Base-by-base conservation (phyloP, 768 basidiomycete species). In the Tremella fuciformis region DNA sequence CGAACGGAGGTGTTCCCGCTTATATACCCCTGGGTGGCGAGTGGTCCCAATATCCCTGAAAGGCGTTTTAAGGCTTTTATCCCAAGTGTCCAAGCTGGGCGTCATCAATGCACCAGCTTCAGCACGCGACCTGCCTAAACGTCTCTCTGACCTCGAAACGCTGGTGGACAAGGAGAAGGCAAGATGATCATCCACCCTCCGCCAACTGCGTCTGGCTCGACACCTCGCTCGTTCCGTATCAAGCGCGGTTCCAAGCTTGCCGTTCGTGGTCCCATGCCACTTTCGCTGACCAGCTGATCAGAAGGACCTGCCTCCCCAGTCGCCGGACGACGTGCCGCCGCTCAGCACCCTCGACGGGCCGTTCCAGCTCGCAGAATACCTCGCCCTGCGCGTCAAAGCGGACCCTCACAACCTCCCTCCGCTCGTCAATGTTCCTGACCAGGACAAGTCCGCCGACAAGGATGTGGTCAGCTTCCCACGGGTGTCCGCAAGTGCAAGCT, bases 281-380 rank as follows among this genome's bases (percentile, higher is more conserved):
- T 6, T 6, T 56, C 21, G 26, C 54, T 40, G 8, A 50, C 21
- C 24, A 51, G 44, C 25, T 55, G 51, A 53, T 18, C n/a, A 48
- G 39, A 50, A 63, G 65, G 62, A 63, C 4, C 19, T 67, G n/a
- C 64, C 64, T 1, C 64, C 60, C 18, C 50, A 22, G 6, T 46
- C 42, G 16, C n/a, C n/a, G 8, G 42, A 46, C n/a, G 42, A 46
- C 15, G 50, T 72, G 1, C 75, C 75, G 0, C 34, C 61, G 13
- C 59, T 79, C 44, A 65, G 67, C 9, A 57, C 63, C 8, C 61
- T 94, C 26, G 88, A 93, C 78, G 92, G 89, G 75, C 89, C 91
- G 0, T 96, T 94, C 74, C 91, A 94, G 72, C 82, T 94, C 7
- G 91, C 94, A 69, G 94, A 98, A 72, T 94, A 91, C 78, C 89